Conservation (phyloP, 495 filamentous ascomycete genomes). For the Durotheca rogersii region DNA sequence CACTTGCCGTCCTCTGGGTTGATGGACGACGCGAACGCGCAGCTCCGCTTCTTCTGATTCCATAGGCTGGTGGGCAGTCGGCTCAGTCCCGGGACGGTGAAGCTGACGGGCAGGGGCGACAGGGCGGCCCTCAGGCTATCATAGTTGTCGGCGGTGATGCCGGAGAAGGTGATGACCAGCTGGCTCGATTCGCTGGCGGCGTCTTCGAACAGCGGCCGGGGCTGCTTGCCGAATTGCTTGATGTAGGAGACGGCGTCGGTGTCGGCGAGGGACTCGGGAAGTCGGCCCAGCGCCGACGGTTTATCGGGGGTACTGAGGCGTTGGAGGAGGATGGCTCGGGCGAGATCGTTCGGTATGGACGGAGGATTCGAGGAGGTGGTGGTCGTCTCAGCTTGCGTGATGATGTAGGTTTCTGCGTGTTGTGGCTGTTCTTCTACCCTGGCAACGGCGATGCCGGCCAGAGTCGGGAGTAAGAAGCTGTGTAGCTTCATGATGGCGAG, state of each 20-base stretch:
- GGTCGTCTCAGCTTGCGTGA: constrained; percentile 24
- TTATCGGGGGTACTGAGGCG: constrained; percentile 43
- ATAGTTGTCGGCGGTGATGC: constrained; percentile 38
- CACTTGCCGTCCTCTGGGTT: constrained; percentile 46
- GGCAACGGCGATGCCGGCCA: constrained; percentile 38
- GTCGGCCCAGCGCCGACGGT: constrained; percentile 41
- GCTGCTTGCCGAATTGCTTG: constrained; percentile 42
- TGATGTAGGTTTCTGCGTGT: constrained; percentile 32
- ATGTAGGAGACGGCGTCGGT: constrained; percentile 45
- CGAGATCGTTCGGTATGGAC: constrained; percentile 40
- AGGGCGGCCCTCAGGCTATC: constrained; percentile 35
- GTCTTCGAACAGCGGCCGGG: constrained; percentile 43
- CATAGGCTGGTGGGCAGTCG: constrained; percentile 33
- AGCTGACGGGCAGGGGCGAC: constrained; percentile 39
- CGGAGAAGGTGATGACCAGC: constrained; percentile 54
- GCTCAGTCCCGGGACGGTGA: constrained; percentile 44
- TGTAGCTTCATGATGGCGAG: constrained; percentile 34
- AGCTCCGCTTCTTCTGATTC: constrained; percentile 38
- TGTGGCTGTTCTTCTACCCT: constrained; percentile 19
- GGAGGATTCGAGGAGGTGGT: constrained; percentile 30
- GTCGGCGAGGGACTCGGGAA: constrained; percentile 39
- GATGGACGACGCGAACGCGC: constrained; percentile 44
- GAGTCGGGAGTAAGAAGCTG: constrained; percentile 41
- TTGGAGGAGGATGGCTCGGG: constrained; percentile 42
- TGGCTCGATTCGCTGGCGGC: constrained; percentile 42